A percentile compares a stretch with the other conserved stretches of the same genome.
Conservation (phyloP, 2,329 filamentous ascomycete species). For the Fusarium tjaetaba region DNA sequence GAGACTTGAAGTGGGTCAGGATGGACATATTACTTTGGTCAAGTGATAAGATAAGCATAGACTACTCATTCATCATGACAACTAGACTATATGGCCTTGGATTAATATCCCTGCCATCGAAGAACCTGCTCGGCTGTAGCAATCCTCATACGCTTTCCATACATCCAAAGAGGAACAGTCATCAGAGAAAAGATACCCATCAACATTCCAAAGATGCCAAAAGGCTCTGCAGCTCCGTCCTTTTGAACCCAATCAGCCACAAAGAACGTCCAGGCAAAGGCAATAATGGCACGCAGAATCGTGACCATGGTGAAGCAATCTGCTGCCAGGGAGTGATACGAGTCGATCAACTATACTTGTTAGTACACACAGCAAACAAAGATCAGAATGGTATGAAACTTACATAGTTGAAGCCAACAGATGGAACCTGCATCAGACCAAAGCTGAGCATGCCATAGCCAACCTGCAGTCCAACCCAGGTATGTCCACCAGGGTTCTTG, state of each 20-base stretch:
- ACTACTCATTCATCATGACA: not conserved
- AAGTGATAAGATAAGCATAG: not conserved
- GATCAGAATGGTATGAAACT: slow-evolving; percentile 1
- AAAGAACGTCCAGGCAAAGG: slow-evolving; percentile 66
- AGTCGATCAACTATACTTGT: slow-evolving; percentile 56
- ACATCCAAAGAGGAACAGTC: slow-evolving; percentile 48
- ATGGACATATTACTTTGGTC: no score
- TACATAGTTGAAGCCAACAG: slow-evolving; percentile 53
- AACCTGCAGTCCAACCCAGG: slow-evolving; percentile 49
- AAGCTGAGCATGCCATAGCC: slow-evolving; percentile 52
- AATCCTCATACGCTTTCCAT: slow-evolving; percentile 51
- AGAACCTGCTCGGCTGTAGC: slow-evolving; percentile 39
- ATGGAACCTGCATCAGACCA: slow-evolving; percentile 52
- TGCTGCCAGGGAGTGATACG: slow-evolving; percentile 56
- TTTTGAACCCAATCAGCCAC: slow-evolving; percentile 57
- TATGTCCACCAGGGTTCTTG: slow-evolving; percentile 42
- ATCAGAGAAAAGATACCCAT: slow-evolving; percentile 51
- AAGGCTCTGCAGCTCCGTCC: slow-evolving; percentile 57
- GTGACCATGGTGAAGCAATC: slow-evolving; percentile 66
- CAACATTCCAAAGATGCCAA: slow-evolving; percentile 53
- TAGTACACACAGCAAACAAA: not conserved
- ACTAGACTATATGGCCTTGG: fast-evolving
- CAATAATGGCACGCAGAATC: slow-evolving; percentile 58
- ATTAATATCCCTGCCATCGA: slow-evolving; percentile 17
- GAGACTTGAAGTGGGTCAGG: not conserved